These are phyloP conservation scores for Sphaerulina musiva DNA, from an alignment of 2,329 filamentous ascomycete species.

Conservation along the genomic window DNA sequence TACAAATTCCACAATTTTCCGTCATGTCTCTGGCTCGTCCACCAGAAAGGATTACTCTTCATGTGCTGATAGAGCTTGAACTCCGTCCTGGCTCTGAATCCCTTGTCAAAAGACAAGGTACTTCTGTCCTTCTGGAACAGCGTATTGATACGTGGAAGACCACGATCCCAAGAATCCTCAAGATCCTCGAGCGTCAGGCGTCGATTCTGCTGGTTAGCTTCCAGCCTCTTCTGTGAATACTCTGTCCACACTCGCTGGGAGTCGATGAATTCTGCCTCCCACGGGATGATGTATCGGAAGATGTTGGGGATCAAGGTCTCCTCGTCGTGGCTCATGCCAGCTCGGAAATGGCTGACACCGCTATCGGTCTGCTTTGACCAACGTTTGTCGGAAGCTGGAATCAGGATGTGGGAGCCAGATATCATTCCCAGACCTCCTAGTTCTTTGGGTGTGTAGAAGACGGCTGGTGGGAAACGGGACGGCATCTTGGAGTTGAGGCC, in stretches of 20 bases:
- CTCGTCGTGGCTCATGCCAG: constrained; percentile 97
- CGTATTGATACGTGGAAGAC: constrained; percentile 95
- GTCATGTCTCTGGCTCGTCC: constrained; percentile 95
- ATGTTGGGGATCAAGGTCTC: constrained; percentile 98
- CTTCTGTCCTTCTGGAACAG: constrained; percentile 98
- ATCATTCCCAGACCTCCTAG: constrained; percentile 97
- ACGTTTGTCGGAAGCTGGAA: constrained; percentile 93
- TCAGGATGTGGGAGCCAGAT: constrained; percentile 94
- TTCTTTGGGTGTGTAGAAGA: constrained; percentile 98
- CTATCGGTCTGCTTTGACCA: constrained; percentile 98
- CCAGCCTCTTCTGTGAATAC: constrained; percentile 94
- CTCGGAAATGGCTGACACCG: constrained; percentile 91
- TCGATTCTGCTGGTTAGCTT: constrained; percentile 95
- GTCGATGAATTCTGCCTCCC: constrained; percentile 98
- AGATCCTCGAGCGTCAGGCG: constrained; percentile 90
- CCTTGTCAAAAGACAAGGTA: constrained; percentile 96
- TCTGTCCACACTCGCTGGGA: constrained; percentile 99
- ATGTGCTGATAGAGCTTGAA: constrained; percentile 99
- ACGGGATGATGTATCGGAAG: constrained; percentile 97
- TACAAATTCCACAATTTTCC: constrained; percentile 82
- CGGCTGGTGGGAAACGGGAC: constrained; percentile 92
- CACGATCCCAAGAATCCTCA: constrained; percentile 97
- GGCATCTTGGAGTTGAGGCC: constrained; percentile 99
- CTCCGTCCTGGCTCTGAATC: constrained; percentile 88
- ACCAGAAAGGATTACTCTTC: constrained; percentile 99